A percentile compares a stretch with the other conserved stretches of the same genome.
These are phyloP conservation scores for Cotoneaster glaucophyllus DNA, from an alignment of 306 rosid genomes.

Conservation along the genomic window DNA sequence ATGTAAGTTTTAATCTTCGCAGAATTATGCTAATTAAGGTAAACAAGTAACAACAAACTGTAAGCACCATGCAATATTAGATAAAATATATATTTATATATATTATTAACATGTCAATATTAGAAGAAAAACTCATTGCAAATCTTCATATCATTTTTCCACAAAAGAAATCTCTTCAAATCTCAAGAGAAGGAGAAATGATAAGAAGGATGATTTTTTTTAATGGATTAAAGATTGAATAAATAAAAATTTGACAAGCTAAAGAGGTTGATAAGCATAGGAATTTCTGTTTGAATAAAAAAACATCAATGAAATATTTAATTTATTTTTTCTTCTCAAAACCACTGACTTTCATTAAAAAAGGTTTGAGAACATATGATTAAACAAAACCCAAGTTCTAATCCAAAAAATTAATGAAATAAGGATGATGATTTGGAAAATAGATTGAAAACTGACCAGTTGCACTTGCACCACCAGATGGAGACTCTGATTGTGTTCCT, in stretches of 20 bases:
- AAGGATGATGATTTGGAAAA: background rate
- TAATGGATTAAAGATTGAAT: background rate
- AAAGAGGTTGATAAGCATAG: background rate
- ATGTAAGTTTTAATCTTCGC: background rate
- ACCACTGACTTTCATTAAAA: background rate
- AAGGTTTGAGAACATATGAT: background rate
- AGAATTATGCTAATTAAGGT: background rate
- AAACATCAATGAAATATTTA: no score
- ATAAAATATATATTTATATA: background rate
- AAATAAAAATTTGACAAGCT: background rate
- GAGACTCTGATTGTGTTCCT: conserved; percentile 23
- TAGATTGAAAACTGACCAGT: background rate
- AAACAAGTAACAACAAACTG: background rate
- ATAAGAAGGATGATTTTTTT: background rate
- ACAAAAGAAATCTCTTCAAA: background rate
- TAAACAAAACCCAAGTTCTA: background rate
- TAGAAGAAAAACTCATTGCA: background rate
- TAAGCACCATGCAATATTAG: background rate
- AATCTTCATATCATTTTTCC: background rate
- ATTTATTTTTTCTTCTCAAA: background rate
- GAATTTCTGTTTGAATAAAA: background rate
- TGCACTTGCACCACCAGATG: conserved; percentile 60
- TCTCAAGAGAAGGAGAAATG: background rate
- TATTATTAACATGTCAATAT: background rate
- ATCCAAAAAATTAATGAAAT: background rate